Evolutionary conservation across 208 protist genomes (phyloP), one percentile per base, ranked within the genome.

Genomic region (Leishmania tropica): DNA sequence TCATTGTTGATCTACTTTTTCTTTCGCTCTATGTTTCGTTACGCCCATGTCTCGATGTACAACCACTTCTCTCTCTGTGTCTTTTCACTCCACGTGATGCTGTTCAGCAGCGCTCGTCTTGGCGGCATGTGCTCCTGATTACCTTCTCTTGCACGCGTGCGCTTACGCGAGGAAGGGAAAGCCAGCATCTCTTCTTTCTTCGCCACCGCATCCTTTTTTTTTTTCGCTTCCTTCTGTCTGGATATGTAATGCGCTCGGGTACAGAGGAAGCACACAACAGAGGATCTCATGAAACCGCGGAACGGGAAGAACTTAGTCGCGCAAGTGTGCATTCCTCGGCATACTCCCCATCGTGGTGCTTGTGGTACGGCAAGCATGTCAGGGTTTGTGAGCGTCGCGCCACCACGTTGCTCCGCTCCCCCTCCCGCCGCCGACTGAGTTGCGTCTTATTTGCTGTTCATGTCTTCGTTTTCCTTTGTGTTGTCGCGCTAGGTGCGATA

Each of bases 31-130:
- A 17, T 40, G 24, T 53, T 37, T 81, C 68, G 24, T 45, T 62
- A 28, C 58, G 7, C 35, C 53, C 42, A 75, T 19, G 71, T 56
- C 24, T 48, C 24, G n/a, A 48, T 60, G 79, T 75, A 81, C 54
- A 79, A 35, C 31, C n/a, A 19, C 47, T 31, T 37, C 71, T 40
- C 71, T 28, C 4, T 40, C 28, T 75, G 28, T 31, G 28, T 31
- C 40, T 37, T 15, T 54, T 21, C 28, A 11, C n/a, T 56, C 1
- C 71, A 72, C 40, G 19, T 72, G 6, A 24, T 47, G 37, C 11
- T n/a, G 71, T 35, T 75, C 3, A 56, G 3, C 71, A 56, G 8
- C 7, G n/a, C 71, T 75, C 40, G 2, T 40, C 45, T 75, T 19
- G 47, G 0, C 28, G 13, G 47, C 40, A 35, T 58, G 71, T 40